These are phyloP conservation scores for Gynostemma pentaphyllum DNA, from an alignment of 306 rosid genomes.

Conservation along the genomic window DNA sequence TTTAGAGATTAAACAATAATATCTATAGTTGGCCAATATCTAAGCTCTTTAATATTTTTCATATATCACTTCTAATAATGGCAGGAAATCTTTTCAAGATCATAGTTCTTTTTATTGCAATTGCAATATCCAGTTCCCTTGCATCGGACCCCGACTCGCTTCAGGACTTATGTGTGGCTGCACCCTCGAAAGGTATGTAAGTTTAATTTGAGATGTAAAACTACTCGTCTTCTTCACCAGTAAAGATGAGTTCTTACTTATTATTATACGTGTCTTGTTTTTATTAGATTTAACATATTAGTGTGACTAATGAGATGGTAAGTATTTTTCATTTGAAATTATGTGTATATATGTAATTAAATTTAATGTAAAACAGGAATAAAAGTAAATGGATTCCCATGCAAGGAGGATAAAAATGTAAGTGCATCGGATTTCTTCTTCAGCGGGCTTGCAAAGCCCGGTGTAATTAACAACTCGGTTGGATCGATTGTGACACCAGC, in stretches of 20 bases:
- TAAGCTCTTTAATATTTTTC: not conserved
- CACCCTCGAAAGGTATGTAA: not conserved
- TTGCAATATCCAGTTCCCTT: not conserved
- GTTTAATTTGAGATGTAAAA: no score
- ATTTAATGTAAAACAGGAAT: not conserved
- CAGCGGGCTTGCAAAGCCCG: not conserved
- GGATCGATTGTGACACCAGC: not conserved
- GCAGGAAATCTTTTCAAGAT: not conserved
- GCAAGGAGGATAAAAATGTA: not conserved
- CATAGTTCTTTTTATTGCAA: not conserved
- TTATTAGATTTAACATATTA: no score
- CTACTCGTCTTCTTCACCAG: no score
- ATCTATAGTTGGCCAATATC: not conserved
- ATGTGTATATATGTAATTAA: not conserved
- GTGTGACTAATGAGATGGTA: no score
- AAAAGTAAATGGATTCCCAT: constrained; percentile 8
- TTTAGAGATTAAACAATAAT: not conserved
- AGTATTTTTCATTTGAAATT: no score
- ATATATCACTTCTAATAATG: not conserved
- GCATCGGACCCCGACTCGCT: not conserved
- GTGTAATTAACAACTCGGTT: not conserved
- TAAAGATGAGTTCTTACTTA: no score
- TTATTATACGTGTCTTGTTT: no score
- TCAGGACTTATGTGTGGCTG: not conserved
- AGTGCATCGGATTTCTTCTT: constrained; percentile 3